Percentiles rank a stretch among this genome's conserved stretches.
Conservation (phyloP, 139 green algal genomes). For the Coelastrella sp. region DNA sequence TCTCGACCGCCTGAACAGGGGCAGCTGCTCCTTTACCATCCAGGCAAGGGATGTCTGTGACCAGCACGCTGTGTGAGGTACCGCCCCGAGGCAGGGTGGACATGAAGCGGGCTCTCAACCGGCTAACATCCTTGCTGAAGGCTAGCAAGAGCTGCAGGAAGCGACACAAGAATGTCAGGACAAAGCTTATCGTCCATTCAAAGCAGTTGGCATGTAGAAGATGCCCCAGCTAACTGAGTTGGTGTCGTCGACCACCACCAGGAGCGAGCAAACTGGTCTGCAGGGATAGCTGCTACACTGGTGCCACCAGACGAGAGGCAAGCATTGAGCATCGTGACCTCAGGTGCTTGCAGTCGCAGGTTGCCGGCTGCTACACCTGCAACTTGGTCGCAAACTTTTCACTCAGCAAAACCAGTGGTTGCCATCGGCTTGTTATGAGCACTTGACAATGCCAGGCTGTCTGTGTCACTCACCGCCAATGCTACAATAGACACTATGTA, state of each 20-base stretch:
- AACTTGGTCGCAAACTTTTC: too few relatives aligned
- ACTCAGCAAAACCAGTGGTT: too few relatives aligned
- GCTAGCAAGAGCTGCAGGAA: slow-evolving; percentile 62
- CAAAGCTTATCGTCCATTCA: too few relatives aligned
- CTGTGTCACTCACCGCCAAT: neutral
- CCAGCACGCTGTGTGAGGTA: slow-evolving; percentile 67
- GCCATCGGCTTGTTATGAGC: too few relatives aligned
- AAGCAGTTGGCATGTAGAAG: too few relatives aligned
- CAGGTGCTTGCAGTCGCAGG: too few relatives aligned
- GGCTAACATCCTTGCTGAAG: slow-evolving; percentile 68
- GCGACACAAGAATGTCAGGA: neutral
- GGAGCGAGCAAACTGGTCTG: too few relatives aligned
- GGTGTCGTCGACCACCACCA: too few relatives aligned
- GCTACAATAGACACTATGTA: slow-evolving; percentile 61
- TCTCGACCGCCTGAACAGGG: neutral
- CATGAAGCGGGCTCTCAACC: slow-evolving; percentile 71
- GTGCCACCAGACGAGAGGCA: neutral
- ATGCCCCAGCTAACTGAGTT: slow-evolving; percentile 15
- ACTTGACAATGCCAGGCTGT: too few relatives aligned
- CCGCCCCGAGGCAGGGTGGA: slow-evolving; percentile 59
- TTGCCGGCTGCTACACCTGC: too few relatives aligned
- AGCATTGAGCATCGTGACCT: too few relatives aligned
- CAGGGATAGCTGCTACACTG: too few relatives aligned
- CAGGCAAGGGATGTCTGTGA: slow-evolving; percentile 48
- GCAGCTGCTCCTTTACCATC: neutral